Evolutionary conservation across 225 moss, liverwort and hornwort genomes (phyloP), one percentile per base, ranked within the genome.

Genomic region (Bryum argenteum): DNA sequence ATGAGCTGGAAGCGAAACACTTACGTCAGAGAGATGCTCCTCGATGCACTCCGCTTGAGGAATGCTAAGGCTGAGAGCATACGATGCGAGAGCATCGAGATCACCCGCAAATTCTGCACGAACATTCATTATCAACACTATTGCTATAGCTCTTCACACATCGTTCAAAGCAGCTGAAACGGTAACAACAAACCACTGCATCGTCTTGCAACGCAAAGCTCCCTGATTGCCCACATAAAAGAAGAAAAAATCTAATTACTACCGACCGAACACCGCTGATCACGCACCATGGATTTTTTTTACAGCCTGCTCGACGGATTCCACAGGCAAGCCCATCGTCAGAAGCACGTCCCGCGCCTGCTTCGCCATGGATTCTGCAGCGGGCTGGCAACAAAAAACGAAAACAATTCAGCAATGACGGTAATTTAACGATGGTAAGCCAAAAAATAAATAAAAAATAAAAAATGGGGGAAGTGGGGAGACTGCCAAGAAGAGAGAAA

Each of bases 21-120:
- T 68, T 61, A 86, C 86, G 26, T 86, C 86, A 0, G 86, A 80
- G 8, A 83, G 65, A 2, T 86, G 80, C 56, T 87, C 87, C 58
- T 87, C 87, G 1, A 87, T 87, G 70, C 83, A 87, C 72, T 83
- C 87, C 12, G 75, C 83, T 73, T 87, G 83, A 53, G 86, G 86
- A 40, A 45, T 63, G 70, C 78, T 63, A 15, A 86, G 58, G 59
- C 18, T 66, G 4, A 86, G 69, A 2, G 83, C 87, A 20, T 73
- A 83, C 1, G 70, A 18, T 0, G 81, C 87, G 26, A 81, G 71
- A 0, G 65, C 78, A 48, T 87, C 78, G 13, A 81, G 56, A 50
- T 87, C 76, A 38, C 73, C 80, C 44, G 47, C 73, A 63, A 69
- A 75, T 9, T 80, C 87, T 78, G 80, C 66, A 74, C 54, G n/a